A percentile compares a stretch with the other conserved stretches of the same genome.
phyloP scores from a whole-genome alignment of 208 protist genomes.

The Phytomonas sp. region DNA sequence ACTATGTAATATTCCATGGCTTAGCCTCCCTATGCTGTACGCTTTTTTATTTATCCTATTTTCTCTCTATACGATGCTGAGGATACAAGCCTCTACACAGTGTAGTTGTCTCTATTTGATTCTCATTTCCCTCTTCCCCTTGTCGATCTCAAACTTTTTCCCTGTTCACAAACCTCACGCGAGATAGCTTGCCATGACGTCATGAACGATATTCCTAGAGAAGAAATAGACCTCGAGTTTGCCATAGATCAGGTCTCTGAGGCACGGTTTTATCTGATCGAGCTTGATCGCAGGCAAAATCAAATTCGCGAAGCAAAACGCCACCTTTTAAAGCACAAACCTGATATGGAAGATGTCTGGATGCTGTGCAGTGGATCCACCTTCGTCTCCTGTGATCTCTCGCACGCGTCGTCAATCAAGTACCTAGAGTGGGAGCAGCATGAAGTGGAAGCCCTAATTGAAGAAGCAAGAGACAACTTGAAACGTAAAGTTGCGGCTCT shows the following conservation, averaged over 20 bases:
- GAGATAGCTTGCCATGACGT: background rate
- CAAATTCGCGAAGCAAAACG: constrained; percentile 72
- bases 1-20: background rate
- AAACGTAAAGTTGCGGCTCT: constrained; percentile 73
- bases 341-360: constrained; percentile 40
- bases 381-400: constrained; percentile 69
- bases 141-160: background rate
- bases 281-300: constrained; percentile 71
- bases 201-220: constrained; percentile 18
- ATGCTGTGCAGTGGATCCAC: constrained; percentile 69
- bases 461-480: constrained; percentile 44
- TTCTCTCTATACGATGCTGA: background rate
- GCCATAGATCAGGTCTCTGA: constrained; percentile 58
- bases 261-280: constrained; percentile 54
- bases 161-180: background rate
- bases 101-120: background rate
- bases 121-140: background rate
- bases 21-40: background rate
- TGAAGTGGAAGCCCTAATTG: constrained; percentile 53
- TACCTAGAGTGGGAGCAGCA: constrained; percentile 57
- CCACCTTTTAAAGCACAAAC: constrained; percentile 2
- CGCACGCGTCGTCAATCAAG: constrained; percentile 31
- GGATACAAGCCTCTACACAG: background rate
- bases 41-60: background rate
- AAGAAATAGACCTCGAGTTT: constrained; percentile 36